Evolutionary conservation across 1,284 basidiomycete species (phyloP).

Genomic region (Agroathelia rolfsii): DNA sequence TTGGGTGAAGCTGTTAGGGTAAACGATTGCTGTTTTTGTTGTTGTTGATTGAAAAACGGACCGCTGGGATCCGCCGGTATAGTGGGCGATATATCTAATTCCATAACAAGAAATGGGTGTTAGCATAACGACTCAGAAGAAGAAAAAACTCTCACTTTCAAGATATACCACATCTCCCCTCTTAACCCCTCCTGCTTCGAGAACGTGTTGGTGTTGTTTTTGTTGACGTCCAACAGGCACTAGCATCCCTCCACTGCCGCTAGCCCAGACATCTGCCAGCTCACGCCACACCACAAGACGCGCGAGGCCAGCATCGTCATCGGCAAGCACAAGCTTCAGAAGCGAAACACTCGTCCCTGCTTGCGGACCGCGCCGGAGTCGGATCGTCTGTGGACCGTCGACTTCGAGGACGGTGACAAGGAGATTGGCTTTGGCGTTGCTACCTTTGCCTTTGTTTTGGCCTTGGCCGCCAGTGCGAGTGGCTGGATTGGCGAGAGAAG

Average conservation of each 20-base stretch:
- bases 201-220: constrained; percentile 11
- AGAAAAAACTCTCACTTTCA: constrained; percentile 39
- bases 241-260: constrained; percentile 26
- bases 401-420: constrained; percentile 61
- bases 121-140: constrained; percentile 5
- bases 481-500: constrained; percentile 20
- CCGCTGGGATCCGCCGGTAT: too few species aligned
- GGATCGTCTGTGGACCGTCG: constrained; percentile 59
- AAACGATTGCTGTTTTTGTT: constrained; percentile 32
- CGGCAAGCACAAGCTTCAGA: constrained; percentile 57
- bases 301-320: constrained; percentile 53
- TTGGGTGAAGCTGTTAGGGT: constrained; percentile 54
- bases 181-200: constrained; percentile 31
- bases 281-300: constrained; percentile 71
- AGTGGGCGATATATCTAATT: constrained; percentile 2
- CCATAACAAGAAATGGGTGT: constrained; percentile 5
- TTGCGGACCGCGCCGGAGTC: constrained; percentile 53
- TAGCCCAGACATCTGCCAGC: constrained; percentile 61
- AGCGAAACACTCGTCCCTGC: constrained; percentile 57
- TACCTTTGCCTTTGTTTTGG: constrained; percentile 19
- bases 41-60: constrained; percentile 8
- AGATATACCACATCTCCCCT: constrained; percentile 61
- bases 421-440: constrained; percentile 36
- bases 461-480: constrained; percentile 11
- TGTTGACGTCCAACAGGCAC: too few species aligned